phyloP scores from a whole-genome alignment of 306 rosid species.

The Lupinus albus region DNA sequence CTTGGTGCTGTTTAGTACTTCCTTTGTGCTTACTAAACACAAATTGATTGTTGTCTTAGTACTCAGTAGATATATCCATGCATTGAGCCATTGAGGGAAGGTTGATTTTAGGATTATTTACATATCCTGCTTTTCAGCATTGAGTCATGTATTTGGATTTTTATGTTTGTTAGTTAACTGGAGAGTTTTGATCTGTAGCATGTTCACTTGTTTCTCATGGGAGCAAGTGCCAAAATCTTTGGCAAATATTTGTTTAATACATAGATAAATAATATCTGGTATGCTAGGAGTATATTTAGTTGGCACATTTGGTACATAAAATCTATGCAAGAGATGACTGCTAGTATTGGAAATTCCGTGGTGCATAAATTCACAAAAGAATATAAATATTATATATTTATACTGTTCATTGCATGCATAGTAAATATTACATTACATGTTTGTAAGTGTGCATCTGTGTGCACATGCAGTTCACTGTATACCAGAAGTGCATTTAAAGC shows the following conservation, averaged over 20 bases:
- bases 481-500: background rate
- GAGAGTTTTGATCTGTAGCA: slow-evolving; percentile 27
- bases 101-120: slow-evolving; percentile 26
- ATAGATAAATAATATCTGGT: too few relatives aligned
- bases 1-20: slow-evolving; percentile 9
- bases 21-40: background rate
- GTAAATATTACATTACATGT: background rate
- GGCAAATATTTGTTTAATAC: background rate
- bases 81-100: slow-evolving; percentile 27
- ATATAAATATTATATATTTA: background rate
- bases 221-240: background rate
- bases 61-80: background rate
- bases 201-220: slow-evolving; percentile 12
- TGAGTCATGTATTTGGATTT: background rate
- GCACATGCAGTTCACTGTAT: background rate
- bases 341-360: too few relatives aligned
- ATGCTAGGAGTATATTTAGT: too few relatives aligned
- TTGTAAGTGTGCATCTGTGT: background rate
- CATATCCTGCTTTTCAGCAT: slow-evolving; percentile 11
- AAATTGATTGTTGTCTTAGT: slow-evolving; percentile 14
- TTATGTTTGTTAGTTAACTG: background rate
- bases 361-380: too few relatives aligned
- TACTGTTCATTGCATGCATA: background rate
- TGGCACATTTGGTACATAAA: too few relatives aligned
- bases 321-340: too few relatives aligned